A percentile compares a stretch with the other conserved stretches of the same genome.
phyloP scores from a whole-genome alignment of 164 flowering plant species.

The Magnolia officinalis region DNA sequence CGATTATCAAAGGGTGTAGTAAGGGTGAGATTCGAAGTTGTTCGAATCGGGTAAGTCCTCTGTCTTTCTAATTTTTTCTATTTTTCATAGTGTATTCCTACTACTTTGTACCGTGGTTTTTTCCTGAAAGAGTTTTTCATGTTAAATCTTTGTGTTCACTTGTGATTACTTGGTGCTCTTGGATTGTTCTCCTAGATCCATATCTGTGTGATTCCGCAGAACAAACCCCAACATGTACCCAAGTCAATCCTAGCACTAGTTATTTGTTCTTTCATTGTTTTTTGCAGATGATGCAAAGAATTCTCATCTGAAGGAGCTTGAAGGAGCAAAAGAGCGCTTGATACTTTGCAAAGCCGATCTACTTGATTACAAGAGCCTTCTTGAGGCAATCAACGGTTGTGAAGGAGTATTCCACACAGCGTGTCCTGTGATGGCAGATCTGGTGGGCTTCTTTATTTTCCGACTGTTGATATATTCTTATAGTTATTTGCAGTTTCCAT shows the following conservation, averaged over 20 bases:
- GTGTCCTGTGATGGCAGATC: conserved; percentile 87
- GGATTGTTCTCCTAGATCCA: too few species aligned
- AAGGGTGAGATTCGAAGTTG: too few species aligned
- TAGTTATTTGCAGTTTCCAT: background rate
- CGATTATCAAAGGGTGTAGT: too few species aligned
- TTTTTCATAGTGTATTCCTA: too few species aligned
- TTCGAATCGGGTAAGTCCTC: too few species aligned
- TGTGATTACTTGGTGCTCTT: too few species aligned
- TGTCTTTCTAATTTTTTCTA: too few species aligned
- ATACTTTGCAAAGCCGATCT: conserved; percentile 69
- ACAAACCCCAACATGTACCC: background rate
- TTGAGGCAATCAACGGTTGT: conserved; percentile 68
- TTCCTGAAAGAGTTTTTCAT: too few species aligned
- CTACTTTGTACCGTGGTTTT: too few species aligned
- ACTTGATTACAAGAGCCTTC: conserved; percentile 62
- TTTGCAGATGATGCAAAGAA: conserved; percentile 77
- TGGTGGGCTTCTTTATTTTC: conserved; percentile 28
- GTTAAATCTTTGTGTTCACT: too few species aligned
- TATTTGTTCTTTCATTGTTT: background rate
- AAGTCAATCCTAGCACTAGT: background rate
- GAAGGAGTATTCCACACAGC: conserved; percentile 95
- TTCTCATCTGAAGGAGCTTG: conserved; percentile 62
- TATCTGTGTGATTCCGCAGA: too few species aligned
- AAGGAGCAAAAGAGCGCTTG: conserved; percentile 76
- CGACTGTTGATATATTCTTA: too few species aligned